Evolutionary conservation across 306 rosid species (phyloP), one percentile per base, ranked within the genome.

Genomic region (Quercus robur): DNA sequence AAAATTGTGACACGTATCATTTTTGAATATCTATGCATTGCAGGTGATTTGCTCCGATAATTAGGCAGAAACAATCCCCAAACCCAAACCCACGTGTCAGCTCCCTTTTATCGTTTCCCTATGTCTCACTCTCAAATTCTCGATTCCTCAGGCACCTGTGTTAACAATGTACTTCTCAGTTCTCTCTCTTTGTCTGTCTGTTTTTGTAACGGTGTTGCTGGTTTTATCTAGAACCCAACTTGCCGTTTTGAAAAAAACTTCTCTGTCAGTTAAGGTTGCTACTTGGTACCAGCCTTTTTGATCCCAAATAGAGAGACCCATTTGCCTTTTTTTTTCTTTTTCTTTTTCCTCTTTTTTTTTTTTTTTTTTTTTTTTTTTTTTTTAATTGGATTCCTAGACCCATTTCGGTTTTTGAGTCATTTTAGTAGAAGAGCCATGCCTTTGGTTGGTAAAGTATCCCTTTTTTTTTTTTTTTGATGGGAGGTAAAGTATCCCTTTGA

Each of bases 101-200:
- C 25, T 9, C 35, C 57, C 28, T 80, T 33, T 66, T 10, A 2
- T 54, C 6, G 30, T 70, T 67, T 67, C 62, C 77, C 77, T 46
- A 55, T 63, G 82, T 86, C 88, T 81, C 75, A 61, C 20, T 78
- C 67, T 70, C 73, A 75, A 74, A 72, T 82, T 64, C 71, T 75
- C 85, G 77, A 82, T 44, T 72, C 11, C 81, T 74, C 73, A 70
- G 77, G 80, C 84, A 83, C 79, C 80, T 81, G 78, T 82, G 54
- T 66, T 52, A 21, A 33, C 12, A 23, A n/a, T 18, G 51, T 23
- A 80, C 52, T 20, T 38, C 49, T 72, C 26, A 2, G 12, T 25
- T 72, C 63, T 54, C 52, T 62, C 26, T 70, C 66, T 52, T 59
- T 71, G 4, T 33, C 19, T 41, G 28, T 51, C 74, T 2, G 1